phyloP scores from a whole-genome alignment of 495 filamentous ascomycete genomes.

The Tuber melanosporum region DNA sequence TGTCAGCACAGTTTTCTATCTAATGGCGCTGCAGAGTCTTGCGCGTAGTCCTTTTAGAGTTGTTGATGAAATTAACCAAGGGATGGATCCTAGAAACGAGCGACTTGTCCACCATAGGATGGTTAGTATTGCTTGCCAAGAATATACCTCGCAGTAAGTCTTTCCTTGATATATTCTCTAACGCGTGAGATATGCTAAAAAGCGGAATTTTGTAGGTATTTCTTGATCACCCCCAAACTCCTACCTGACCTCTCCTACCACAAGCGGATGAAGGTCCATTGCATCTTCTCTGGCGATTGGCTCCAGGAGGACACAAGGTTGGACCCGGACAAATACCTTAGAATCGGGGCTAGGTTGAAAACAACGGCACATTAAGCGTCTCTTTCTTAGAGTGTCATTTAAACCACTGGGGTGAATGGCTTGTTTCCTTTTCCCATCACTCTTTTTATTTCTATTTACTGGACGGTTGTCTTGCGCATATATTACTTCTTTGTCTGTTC shows the following conservation, averaged over 20 bases:
- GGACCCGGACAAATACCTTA: conserved; percentile 51
- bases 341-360: conserved; percentile 48
- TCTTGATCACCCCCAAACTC: conserved; percentile 98
- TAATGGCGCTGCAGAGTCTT: conserved; percentile 94
- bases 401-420: background rate
- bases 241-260: conserved; percentile 79
- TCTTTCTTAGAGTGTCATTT: background rate
- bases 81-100: conserved; percentile 98
- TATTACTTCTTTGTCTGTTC: background rate
- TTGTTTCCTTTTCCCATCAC: background rate
- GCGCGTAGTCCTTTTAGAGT: conserved; percentile 97
- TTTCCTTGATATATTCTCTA: background rate
- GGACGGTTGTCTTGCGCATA: background rate
- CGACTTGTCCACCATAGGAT: conserved; percentile 94
- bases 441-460: background rate
- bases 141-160: conserved; percentile 56
- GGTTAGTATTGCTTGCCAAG: conserved; percentile 83
- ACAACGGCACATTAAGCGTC: background rate
- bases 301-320: conserved; percentile 57
- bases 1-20: conserved; percentile 97
- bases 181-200: background rate
- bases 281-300: conserved; percentile 86
- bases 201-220: conserved; percentile 53
- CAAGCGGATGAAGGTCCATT: conserved; percentile 82
- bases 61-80: conserved; percentile 98